Evolutionary conservation across 2,329 filamentous ascomycete genomes (phyloP).

Genomic region (Fusarium sp.): DNA sequence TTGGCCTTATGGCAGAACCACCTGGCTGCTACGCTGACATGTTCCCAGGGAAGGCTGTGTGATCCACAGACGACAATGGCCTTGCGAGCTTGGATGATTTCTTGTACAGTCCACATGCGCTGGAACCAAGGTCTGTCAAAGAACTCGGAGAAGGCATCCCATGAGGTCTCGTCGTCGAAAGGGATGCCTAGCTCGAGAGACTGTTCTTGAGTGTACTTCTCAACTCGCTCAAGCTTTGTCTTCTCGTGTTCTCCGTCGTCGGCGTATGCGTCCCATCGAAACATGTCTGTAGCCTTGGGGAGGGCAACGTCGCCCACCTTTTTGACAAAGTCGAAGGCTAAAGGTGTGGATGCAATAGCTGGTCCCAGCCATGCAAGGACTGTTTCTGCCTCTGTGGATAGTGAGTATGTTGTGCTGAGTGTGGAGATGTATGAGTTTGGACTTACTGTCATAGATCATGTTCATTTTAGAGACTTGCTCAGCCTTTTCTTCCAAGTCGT

Average conservation of each 20-base stretch:
- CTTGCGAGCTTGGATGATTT: conserved; percentile 37
- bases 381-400: conserved; percentile 26
- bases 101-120: conserved; percentile 39
- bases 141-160: conserved; percentile 25
- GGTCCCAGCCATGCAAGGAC: conserved; percentile 34
- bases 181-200: conserved; percentile 23
- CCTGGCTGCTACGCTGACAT: conserved; percentile 27
- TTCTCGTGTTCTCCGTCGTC: neutral
- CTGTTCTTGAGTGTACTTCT: conserved; percentile 14
- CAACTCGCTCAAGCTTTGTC: conserved; percentile 20
- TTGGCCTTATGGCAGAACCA: conserved; percentile 31
- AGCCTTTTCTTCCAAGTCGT: conserved; percentile 13
- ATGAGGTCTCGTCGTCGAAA: conserved; percentile 17
- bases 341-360: neutral
- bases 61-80: conserved; percentile 27
- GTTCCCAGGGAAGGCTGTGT: conserved; percentile 18
- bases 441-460: conserved; percentile 32
- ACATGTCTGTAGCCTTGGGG: conserved; percentile 30
- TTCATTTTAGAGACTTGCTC: conserved; percentile 35
- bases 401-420: neutral
- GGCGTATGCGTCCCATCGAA: conserved; percentile 18
- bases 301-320: conserved; percentile 27
- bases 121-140: conserved; percentile 35
- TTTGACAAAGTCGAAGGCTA: conserved; percentile 14
- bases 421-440: rapidly evolving